Conservation (phyloP, 345 rosid species). For the Dipteronia dyeriana region DNA sequence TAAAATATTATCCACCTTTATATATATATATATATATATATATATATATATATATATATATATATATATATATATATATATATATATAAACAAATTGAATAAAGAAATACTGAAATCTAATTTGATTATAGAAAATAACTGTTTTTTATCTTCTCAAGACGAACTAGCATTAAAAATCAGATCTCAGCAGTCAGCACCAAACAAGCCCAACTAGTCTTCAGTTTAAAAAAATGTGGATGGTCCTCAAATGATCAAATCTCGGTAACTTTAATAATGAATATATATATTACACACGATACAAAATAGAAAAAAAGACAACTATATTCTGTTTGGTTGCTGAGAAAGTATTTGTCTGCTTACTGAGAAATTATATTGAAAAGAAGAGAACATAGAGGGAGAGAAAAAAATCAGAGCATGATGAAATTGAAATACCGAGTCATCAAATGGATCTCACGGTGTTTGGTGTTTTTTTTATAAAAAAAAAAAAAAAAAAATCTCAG, state of each 20-base stretch:
- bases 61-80: no score
- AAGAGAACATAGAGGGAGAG: neutral
- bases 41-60: no score
- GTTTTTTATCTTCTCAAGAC: no score
- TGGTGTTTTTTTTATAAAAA: no score
- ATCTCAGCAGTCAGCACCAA: no score
- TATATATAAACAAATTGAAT: no score
- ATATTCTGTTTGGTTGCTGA: constrained; percentile 3
- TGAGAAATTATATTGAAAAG: neutral
- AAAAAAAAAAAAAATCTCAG: neutral
- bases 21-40: no score
- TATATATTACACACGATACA: neutral
- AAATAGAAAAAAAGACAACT: neutral
- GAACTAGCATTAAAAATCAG: no score
- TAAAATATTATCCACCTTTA: neutral
- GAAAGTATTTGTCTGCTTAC: neutral
- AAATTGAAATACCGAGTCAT: neutral
- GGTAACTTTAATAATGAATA: neutral
- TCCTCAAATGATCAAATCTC: no score
- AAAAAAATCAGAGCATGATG: neutral
- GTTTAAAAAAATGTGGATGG: no score
- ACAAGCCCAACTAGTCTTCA: no score
- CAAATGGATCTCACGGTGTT: neutral
- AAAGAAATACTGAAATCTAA: neutral
- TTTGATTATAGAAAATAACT: no score